Evolutionary conservation across 306 rosid genomes (phyloP).

Genomic region (Cotoneaster glaucophyllus): DNA sequence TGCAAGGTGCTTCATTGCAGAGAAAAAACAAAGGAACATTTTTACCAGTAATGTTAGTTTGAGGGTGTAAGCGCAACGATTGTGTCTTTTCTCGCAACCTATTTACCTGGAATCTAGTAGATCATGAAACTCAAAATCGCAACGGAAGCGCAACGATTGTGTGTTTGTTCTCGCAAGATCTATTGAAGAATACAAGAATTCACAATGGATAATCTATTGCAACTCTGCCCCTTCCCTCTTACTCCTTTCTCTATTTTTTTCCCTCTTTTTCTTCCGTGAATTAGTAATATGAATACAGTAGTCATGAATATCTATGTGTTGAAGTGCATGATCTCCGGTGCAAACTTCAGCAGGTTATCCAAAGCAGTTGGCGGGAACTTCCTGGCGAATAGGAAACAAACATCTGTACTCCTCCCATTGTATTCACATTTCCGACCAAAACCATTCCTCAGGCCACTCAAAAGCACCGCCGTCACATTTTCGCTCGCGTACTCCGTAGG

Average conservation of each 20-base stretch:
- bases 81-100: neutral
- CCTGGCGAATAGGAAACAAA: constrained; percentile 24
- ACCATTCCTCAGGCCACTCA: constrained; percentile 6
- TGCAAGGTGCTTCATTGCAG: too few species aligned
- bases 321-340: neutral
- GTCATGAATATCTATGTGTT: neutral
- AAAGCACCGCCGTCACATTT: constrained; percentile 11
- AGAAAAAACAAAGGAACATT: too few species aligned
- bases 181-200: too few species aligned
- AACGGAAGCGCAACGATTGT: neutral
- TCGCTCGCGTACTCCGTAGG: constrained; percentile 3
- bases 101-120: neutral
- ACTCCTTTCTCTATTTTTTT: neutral
- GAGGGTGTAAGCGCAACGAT: neutral
- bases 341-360: constrained; percentile 6
- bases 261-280: neutral
- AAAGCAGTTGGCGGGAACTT: constrained; percentile 18
- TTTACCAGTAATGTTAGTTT: neutral
- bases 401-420: neutral
- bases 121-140: neutral
- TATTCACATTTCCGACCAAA: neutral
- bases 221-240: neutral
- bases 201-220: neutral
- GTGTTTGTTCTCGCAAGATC: too few species aligned
- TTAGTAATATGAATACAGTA: neutral